Conservation (phyloP, 768 basidiomycete genomes). For the Serendipita sp. region DNA sequence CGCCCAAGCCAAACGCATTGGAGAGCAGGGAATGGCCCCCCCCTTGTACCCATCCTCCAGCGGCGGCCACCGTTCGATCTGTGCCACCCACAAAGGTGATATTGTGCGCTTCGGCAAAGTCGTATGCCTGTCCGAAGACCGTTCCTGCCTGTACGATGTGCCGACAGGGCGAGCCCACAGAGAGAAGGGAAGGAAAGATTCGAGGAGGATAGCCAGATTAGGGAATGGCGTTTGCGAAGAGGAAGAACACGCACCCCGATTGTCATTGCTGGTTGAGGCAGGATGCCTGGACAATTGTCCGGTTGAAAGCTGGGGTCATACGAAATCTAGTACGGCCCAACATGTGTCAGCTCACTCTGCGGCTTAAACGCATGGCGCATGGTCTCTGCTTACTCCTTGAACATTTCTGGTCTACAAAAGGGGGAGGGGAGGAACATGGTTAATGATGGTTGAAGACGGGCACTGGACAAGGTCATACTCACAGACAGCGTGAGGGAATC, state of each 20-base stretch:
- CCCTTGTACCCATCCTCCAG: constrained; percentile 24
- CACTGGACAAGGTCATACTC: constrained; percentile 7
- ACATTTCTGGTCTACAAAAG: constrained; percentile 8
- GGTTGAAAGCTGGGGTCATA: constrained; percentile 16
- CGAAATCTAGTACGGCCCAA: constrained; percentile 11
- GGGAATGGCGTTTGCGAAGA: background rate
- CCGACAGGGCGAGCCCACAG: background rate
- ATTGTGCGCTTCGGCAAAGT: constrained; percentile 23
- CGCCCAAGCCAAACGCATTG: constrained; percentile 20
- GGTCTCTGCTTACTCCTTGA: background rate
- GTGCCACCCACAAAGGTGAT: constrained; percentile 24
- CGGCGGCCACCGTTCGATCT: constrained; percentile 23
- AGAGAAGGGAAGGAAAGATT: too few species aligned
- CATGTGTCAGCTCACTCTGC: background rate
- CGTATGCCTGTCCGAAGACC: constrained; percentile 20
- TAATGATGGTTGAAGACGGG: background rate
- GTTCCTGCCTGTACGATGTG: constrained; percentile 27
- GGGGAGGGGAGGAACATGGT: constrained; percentile 9
- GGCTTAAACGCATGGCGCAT: background rate
- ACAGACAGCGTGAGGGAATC: constrained; percentile 19
- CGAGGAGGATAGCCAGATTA: background rate
- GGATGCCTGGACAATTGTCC: constrained; percentile 10
- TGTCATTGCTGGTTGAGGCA: constrained; percentile 16
- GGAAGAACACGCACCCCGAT: constrained; percentile 19
- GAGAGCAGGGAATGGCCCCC: constrained; percentile 21